These are phyloP conservation scores for Beauveria sp. DNA, from an alignment of 2,329 filamentous ascomycete genomes.

Conservation along the genomic window DNA sequence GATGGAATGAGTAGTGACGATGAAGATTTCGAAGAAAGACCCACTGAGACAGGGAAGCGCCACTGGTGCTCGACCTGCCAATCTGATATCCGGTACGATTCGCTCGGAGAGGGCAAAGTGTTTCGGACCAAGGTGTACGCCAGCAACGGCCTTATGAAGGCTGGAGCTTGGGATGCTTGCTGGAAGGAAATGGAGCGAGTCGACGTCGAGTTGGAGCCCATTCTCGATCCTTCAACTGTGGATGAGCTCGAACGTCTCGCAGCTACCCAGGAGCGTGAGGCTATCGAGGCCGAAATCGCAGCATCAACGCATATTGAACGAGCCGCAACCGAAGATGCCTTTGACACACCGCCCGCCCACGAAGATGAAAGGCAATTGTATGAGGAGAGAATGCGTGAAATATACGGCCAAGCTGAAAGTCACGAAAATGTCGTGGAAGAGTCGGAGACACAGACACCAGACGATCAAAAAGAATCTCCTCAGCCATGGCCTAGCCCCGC, in stretches of 20 bases:
- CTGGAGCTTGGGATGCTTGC: constrained; percentile 84
- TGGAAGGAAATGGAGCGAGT: constrained; percentile 99
- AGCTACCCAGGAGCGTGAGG: constrained; percentile 33
- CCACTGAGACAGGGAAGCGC: constrained; percentile 22
- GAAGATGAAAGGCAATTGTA: constrained; percentile 35
- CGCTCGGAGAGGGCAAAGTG: constrained; percentile 45
- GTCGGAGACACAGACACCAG: background rate
- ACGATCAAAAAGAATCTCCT: background rate
- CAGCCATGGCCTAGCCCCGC: background rate
- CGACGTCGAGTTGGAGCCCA: constrained; percentile 81
- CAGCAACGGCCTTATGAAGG: constrained; percentile 87
- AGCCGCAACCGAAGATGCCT: constrained; percentile 11
- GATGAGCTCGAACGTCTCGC: constrained; percentile 52
- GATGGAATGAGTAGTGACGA: constrained; percentile 42
- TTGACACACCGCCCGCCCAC: constrained; percentile 13
- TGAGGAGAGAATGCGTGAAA: constrained; percentile 45
- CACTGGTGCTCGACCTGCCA: constrained; percentile 52
- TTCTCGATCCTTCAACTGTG: constrained; percentile 52
- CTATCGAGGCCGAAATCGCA: constrained; percentile 24
- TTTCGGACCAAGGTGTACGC: constrained; percentile 87
- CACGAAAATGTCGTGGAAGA: constrained; percentile 7
- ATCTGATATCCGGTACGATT: constrained; percentile 47
- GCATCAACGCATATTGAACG: constrained; percentile 16
- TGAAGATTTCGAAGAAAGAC: constrained; percentile 26
- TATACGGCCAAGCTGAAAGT: constrained; percentile 36